Base-by-base conservation (phyloP, 2,329 filamentous ascomycete genomes). In the Botrytis sinoallii region DNA sequence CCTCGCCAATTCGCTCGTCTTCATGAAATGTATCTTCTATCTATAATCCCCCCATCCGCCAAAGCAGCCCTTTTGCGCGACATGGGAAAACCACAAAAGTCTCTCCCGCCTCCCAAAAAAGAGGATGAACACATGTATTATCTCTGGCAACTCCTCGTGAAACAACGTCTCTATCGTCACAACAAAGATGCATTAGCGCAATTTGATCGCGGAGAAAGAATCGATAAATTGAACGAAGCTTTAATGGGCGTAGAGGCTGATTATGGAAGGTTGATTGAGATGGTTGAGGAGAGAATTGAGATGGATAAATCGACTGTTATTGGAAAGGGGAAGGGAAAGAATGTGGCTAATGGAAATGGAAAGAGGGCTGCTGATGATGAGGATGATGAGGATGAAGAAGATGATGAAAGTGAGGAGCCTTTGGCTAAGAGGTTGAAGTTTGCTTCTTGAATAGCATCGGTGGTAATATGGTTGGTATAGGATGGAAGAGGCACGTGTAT, bases 121-220 rank as follows among this genome's bases (percentile, higher is more conserved):
- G 85, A 85, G 63, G 87, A 92, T 76, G 86, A 89, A 77, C 86
- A 90, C 40, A 85, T 87, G 69, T 92, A 92, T 80, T 88, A 86
- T 75, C 86, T 93, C 63, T 97, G 92, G 92, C 85, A 90, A 44
- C 82, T 95, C 38, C 85, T 93, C 60, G 89, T 91, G n/a, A 96
- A 96, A 83, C 88, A 93, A 78, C 85, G 93, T 52, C 84, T 97
- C 6, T 94, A 93, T 80, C 86, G 88, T 63, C 92, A 94, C 78
- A 95, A 96, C 79, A 87, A 87, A 73, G 91, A 95, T 77, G 83
- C 88, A 3, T 85, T 97, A 20, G 87, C 88, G 55, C 91, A 95
- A 81, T 83, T 95, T 59, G 92, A 93, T 72, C 84, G 85, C 8
- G 81, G 84, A 0, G 92, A 95, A 81, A 87, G 92, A 52, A 88